Evolutionary conservation across 2,329 filamentous ascomycete species (phyloP), one percentile per base, ranked within the genome.

Genomic region (Beauveria caledonica): DNA sequence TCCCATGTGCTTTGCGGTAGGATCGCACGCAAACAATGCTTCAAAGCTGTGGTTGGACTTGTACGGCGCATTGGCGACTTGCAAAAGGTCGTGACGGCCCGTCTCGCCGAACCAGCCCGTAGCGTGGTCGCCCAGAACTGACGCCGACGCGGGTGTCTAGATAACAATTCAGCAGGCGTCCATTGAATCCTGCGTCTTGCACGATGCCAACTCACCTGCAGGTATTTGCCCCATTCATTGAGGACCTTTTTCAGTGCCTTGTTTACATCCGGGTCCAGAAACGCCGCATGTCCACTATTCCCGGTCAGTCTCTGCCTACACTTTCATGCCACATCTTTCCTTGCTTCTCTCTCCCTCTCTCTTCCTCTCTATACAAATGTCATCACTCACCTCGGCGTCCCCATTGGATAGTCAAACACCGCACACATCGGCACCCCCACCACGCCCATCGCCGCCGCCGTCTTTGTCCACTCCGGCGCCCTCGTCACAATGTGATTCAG

Each of bases 11-110:
- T 80, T 72, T 5, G 76, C 75, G 0, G 68, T 71, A 0, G 84
- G 79, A 45, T 88, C 81, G 68, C 86, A 88, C 19, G 79, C 64
- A 69, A 82, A 88, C 68, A 87, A 77, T 23, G 86, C 77, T 61
- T 86, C 79, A 62, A 87, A 87, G 52, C 71, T 76, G 67, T 78
- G 69, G 21, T 65, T 61, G 0, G 78, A 74, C 58, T 73, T 65
- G 27, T 71, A 67, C 0, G 80, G 77, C 13, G 72, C 73, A 62
- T 83, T 82, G 68, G 79, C 79, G 1, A 82, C 79, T 48, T 77
- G 70, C 72, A 81, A 76, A 4, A 85, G 67, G 61, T 84, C 80
- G 1, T 67, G 68, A 5, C 72, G 66, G 1, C 74, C 81, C 0
- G 78, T 77, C 21, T 77, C 65, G 6, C 82, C 82, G 53, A 86